phyloP scores from a whole-genome alignment of 345 rosid genomes.

The Excoecaria agallocha region DNA sequence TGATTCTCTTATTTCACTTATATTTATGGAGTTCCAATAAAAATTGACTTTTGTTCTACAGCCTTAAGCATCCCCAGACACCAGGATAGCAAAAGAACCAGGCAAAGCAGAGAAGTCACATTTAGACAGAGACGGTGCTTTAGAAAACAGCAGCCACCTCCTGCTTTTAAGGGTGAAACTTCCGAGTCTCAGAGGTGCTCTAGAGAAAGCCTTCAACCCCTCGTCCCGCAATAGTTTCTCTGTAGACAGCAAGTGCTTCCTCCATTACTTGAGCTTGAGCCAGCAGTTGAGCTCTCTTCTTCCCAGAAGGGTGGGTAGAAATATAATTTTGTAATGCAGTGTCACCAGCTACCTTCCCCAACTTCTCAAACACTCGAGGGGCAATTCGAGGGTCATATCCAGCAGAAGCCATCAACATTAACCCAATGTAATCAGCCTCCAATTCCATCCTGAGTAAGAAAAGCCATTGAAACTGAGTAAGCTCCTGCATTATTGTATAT shows the following conservation, averaged over 20 bases:
- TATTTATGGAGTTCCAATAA: too few species aligned
- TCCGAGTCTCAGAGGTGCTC: not conserved
- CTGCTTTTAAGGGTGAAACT: not conserved
- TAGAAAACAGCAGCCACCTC: not conserved
- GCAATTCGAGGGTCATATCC: constrained; percentile 91
- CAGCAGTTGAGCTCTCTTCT: constrained; percentile 68
- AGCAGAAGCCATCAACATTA: constrained; percentile 74
- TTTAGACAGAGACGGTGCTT: not conserved
- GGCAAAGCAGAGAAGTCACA: not conserved
- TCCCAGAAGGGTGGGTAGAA: constrained; percentile 94
- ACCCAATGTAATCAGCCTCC: constrained; percentile 89
- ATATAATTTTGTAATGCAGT: constrained; percentile 56
- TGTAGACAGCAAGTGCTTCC: constrained; percentile 73
- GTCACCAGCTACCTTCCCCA: constrained; percentile 60
- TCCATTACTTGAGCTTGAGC: constrained; percentile 86
- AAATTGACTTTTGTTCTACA: too few species aligned
- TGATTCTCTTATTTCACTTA: too few species aligned
- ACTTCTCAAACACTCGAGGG: constrained; percentile 74
- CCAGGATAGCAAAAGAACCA: too few species aligned
- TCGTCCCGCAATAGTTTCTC: constrained; percentile 58
- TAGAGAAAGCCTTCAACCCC: constrained; percentile 72
- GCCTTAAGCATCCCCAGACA: too few species aligned
- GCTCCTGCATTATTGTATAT: not conserved
- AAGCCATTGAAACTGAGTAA: not conserved
- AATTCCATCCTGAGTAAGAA: constrained; percentile 69